These are phyloP conservation scores for Chlorociboria aeruginascens DNA, from an alignment of 495 filamentous ascomycete genomes.

Conservation along the genomic window DNA sequence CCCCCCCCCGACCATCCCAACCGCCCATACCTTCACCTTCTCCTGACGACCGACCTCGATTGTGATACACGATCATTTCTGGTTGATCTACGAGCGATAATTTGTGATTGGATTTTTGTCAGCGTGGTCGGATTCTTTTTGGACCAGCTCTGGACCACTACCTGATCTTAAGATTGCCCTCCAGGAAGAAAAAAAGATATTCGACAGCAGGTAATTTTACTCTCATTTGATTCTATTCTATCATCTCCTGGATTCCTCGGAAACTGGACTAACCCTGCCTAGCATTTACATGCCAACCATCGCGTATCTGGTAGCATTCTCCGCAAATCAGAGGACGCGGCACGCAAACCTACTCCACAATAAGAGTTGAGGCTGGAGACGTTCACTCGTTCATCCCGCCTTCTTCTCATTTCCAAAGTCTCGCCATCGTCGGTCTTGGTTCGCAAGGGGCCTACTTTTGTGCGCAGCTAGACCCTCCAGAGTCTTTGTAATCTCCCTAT, in stretches of 20 bases:
- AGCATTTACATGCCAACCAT: slow-evolving; percentile 20
- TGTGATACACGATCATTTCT: slow-evolving; percentile 5
- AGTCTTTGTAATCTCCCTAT: slow-evolving; percentile 7
- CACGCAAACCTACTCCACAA: slow-evolving; percentile 11
- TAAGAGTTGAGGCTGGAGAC: slow-evolving; percentile 20
- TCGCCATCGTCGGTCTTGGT: slow-evolving; percentile 6
- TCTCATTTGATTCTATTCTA: slow-evolving; percentile 1
- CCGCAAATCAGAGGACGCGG: slow-evolving; percentile 8
- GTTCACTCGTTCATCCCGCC: slow-evolving; percentile 23
- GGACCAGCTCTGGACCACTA: slow-evolving; percentile 5
- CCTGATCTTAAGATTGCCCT: slow-evolving; percentile 15
- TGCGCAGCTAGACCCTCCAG: neutral
- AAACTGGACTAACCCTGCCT: slow-evolving; percentile 7
- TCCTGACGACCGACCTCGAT: neutral
- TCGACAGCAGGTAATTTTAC: slow-evolving; percentile 6
- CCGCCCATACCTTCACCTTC: neutral
- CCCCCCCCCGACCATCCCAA: neutral
- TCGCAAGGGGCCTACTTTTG: slow-evolving; percentile 11
- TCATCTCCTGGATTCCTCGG: neutral
- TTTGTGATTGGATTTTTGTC: slow-evolving; percentile 4
- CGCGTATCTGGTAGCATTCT: slow-evolving; percentile 16
- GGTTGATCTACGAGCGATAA: neutral
- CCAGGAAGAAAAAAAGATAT: slow-evolving; percentile 1
- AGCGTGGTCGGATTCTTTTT: neutral
- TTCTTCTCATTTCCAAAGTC: slow-evolving; percentile 7